These are phyloP conservation scores for Tuber umbilicatum DNA, from an alignment of 495 filamentous ascomycete species.

Conservation along the genomic window DNA sequence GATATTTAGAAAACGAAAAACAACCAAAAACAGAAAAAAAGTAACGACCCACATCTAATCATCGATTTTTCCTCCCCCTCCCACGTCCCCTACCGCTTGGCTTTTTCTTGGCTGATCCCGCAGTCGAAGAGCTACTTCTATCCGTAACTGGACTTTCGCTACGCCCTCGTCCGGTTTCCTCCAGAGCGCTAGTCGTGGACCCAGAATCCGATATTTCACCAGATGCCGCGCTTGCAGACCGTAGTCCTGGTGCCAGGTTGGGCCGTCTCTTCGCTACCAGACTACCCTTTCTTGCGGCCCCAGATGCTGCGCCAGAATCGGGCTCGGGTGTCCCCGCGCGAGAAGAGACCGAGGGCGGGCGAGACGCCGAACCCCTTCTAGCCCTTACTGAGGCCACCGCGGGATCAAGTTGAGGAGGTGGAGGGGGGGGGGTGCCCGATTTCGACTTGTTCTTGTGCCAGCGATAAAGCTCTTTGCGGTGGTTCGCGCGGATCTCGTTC, in stretches of 20 bases:
- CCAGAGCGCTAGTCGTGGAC: slow-evolving; percentile 17
- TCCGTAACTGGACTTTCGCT: slow-evolving; percentile 35
- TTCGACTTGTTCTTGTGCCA: background rate
- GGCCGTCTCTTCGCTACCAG: slow-evolving; percentile 17
- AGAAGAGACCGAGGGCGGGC: slow-evolving; percentile 21
- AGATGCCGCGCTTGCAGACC: slow-evolving; percentile 7
- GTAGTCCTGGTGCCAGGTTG: slow-evolving; percentile 25
- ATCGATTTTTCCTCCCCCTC: slow-evolving; percentile 9
- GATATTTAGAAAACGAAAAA: slow-evolving; percentile 2
- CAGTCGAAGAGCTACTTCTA: slow-evolving; percentile 16
- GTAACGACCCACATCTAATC: background rate
- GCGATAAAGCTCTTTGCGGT: slow-evolving; percentile 52
- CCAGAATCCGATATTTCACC: slow-evolving; percentile 38
- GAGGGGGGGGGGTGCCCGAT: background rate
- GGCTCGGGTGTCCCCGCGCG: slow-evolving; percentile 32
- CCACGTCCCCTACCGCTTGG: slow-evolving; percentile 13
- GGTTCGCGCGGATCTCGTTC: slow-evolving; percentile 73
- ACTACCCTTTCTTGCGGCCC: slow-evolving; percentile 18
- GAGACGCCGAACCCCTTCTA: background rate
- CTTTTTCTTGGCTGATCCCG: slow-evolving; percentile 14
- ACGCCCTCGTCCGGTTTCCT: slow-evolving; percentile 5
- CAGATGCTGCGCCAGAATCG: slow-evolving; percentile 15
- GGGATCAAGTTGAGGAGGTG: background rate
- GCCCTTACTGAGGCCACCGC: background rate
- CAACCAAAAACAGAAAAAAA: background rate